Base-by-base conservation (phyloP, 1,139 yeast genomes). In the Kodamaea arcana region DNA sequence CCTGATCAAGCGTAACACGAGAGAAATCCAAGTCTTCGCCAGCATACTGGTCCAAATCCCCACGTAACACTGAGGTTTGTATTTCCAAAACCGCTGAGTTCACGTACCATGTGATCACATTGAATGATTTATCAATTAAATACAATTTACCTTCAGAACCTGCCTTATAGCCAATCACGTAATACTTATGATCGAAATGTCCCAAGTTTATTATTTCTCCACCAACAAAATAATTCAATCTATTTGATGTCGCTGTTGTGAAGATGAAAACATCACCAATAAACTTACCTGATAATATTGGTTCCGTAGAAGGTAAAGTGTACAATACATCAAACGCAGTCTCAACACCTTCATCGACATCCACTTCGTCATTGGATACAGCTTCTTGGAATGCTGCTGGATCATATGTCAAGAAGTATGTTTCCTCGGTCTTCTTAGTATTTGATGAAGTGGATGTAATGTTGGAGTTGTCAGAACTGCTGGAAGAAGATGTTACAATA, bases 181-280 rank as follows among this genome's bases (percentile, higher is more conserved):
- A 92, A 75, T 83, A 82, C 46, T 84, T 79, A 57, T 82, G 87
- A 57, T 92, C 96, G 54, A 85, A 90, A 65, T 92, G 97, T 28
- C 94, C 92, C 63, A 92, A 78, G 54, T 88, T 92, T 58, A 87
- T 86, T 14, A 84, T 81, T 54, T 88, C 88, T 30, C 95, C 95
- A 50, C 98, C 98, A 44, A 92, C 97, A 44, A 87, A 78, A 60
- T 92, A 94, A 63, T 90, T 92, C 54, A 94, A 74, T 59, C 97
- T 79, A 62, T 88, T 87, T 24, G 95, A 77, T 15, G 81, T 52
- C 1, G 95, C 82, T 14, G 75, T 69, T 12, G 97, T 87, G 67
- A 83, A 92, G 37, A 92, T 78, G 57, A 90, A 90, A 29, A 94
- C 97, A 65, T 92, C 97, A 47, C 98, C 98, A 51, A 90, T 87